Conservation (phyloP, 1,284 basidiomycete species). For the Gymnopus androsaceus region DNA sequence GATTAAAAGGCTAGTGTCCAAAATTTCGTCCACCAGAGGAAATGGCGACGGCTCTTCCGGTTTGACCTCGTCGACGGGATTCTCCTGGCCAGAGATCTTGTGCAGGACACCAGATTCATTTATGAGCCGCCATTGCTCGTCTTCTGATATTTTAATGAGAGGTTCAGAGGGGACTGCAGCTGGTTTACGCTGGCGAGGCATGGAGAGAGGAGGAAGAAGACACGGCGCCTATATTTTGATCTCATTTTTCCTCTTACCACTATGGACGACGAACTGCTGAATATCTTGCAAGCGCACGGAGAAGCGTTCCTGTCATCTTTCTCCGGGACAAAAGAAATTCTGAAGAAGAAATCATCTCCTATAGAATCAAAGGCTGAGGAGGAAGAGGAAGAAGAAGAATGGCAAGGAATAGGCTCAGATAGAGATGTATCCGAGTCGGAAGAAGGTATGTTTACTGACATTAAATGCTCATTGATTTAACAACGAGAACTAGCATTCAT, state of each 20-base stretch:
- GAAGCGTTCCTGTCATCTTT: slow-evolving; percentile 64
- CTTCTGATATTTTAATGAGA: slow-evolving; percentile 59
- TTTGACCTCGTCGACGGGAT: slow-evolving; percentile 16
- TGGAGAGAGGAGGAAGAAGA: neutral
- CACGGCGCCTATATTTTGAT: too few species aligned
- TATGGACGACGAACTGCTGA: slow-evolving; percentile 45
- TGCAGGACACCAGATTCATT: slow-evolving; percentile 66
- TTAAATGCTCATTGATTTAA: slow-evolving; percentile 8
- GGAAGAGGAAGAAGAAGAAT: slow-evolving; percentile 33
- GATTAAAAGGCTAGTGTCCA: slow-evolving; percentile 60
- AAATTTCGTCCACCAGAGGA: slow-evolving; percentile 68
- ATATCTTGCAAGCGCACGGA: slow-evolving; percentile 64
- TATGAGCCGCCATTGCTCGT: slow-evolving; percentile 77
- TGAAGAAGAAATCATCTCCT: slow-evolving; percentile 26
- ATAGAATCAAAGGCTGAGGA: slow-evolving; percentile 14
- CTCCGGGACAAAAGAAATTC: slow-evolving; percentile 25
- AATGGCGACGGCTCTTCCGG: slow-evolving; percentile 38
- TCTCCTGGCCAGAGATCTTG: slow-evolving; percentile 33
- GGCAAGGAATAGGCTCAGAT: slow-evolving; percentile 31
- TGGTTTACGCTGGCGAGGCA: slow-evolving; percentile 36
- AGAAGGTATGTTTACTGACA: slow-evolving; percentile 12
- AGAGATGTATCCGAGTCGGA: slow-evolving; percentile 12
- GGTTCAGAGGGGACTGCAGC: slow-evolving; percentile 26
- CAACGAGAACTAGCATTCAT: neutral
- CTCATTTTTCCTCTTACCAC: slow-evolving; percentile 16